phyloP scores from a whole-genome alignment of 495 filamentous ascomycete genomes.

The Penicillium mononematosum region DNA sequence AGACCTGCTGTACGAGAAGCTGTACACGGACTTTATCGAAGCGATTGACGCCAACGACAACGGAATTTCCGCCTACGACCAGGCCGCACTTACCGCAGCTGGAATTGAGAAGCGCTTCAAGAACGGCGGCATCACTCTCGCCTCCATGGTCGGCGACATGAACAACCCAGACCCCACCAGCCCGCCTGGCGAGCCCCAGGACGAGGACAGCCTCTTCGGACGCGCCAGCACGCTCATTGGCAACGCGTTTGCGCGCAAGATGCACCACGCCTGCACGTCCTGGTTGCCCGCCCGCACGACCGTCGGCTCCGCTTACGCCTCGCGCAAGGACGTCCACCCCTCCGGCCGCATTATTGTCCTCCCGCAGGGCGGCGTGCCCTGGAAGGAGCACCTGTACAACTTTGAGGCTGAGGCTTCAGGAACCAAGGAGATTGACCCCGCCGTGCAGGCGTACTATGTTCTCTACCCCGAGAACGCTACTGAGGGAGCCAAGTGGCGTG shows the following conservation, averaged over 20 bases:
- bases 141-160: constrained; percentile 77
- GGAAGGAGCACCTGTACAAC: constrained; percentile 93
- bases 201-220: constrained; percentile 78
- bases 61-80: constrained; percentile 79
- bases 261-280: constrained; percentile 52
- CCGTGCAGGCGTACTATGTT: constrained; percentile 70
- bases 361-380: constrained; percentile 71
- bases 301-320: constrained; percentile 67
- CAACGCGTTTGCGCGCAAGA: constrained; percentile 74
- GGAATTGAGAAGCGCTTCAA: constrained; percentile 76
- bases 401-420: constrained; percentile 65
- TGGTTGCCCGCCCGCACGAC: constrained; percentile 87
- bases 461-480: constrained; percentile 79
- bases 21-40: constrained; percentile 93
- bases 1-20: constrained; percentile 73
- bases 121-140: constrained; percentile 76
- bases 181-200: constrained; percentile 58
- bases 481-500: constrained; percentile 78
- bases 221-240: constrained; percentile 78
- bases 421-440: constrained; percentile 29
- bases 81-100: constrained; percentile 58
- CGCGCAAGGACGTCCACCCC: constrained; percentile 62
- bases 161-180: constrained; percentile 57
- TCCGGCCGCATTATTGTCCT: constrained; percentile 80
- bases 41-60: constrained; percentile 98